Evolutionary conservation across 2,329 filamentous ascomycete species (phyloP).

Genomic region (Trichoderma breve): DNA sequence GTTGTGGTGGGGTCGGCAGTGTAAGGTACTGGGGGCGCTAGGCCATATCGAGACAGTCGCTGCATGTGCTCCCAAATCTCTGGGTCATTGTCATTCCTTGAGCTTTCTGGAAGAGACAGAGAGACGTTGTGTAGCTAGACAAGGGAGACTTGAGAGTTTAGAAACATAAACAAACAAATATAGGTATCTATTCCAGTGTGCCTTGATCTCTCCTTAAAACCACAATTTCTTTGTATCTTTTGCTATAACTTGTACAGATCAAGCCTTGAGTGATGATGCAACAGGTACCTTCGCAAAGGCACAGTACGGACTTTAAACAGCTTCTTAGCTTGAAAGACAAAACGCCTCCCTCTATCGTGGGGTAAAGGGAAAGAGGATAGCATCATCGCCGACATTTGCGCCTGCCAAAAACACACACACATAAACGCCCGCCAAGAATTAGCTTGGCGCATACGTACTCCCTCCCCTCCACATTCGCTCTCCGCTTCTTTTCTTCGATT

Average conservation of each 20-base stretch:
- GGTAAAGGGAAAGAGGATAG: not conserved
- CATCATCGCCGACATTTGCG: not conserved
- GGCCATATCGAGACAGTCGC: not conserved
- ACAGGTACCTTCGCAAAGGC: not conserved
- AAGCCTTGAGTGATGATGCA: not conserved
- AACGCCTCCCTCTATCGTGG: not conserved
- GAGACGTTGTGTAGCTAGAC: not conserved
- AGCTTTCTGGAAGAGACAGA: not conserved
- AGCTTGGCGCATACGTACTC: slow-evolving; percentile 4
- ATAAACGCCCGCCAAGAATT: not conserved
- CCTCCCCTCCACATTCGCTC: not conserved
- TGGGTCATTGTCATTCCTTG: not conserved
- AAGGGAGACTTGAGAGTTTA: not conserved
- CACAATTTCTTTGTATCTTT: not conserved
- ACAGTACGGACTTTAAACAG: not conserved
- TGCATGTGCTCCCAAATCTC: not conserved
- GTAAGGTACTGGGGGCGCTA: not conserved
- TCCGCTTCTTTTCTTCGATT: not conserved
- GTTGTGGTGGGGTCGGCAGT: not conserved
- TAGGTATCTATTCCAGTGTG: not conserved
- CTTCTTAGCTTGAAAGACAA: not conserved
- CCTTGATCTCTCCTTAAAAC: not conserved
- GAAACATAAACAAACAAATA: not conserved
- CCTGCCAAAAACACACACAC: not conserved
- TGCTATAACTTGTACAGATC: not conserved